Evolutionary conservation across 306 rosid genomes (phyloP).

Genomic region (Medicago lupulina): DNA sequence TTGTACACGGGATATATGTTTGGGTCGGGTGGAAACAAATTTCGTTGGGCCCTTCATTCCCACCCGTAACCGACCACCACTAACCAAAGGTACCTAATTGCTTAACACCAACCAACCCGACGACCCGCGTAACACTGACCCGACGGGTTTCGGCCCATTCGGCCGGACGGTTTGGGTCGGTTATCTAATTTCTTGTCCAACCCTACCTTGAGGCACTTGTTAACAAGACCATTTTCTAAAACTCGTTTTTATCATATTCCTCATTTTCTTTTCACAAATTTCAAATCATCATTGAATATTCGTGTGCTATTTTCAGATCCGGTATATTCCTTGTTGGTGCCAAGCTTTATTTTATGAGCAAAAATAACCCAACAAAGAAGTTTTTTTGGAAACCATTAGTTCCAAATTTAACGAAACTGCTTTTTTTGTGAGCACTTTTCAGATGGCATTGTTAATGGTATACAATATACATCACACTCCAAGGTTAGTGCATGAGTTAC

Average conservation of each 20-base stretch:
- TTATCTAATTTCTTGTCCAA: too few relatives aligned
- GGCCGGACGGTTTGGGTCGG: too few relatives aligned
- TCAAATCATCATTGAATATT: not conserved
- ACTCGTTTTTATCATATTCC: not conserved
- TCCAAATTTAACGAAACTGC: slow-evolving; percentile 14
- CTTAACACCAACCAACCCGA: too few relatives aligned
- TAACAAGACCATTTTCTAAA: too few relatives aligned
- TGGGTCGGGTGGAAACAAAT: too few relatives aligned
- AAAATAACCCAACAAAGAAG: not conserved
- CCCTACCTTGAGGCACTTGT: too few relatives aligned
- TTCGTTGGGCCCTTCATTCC: too few relatives aligned
- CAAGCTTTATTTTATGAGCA: not conserved
- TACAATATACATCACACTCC: not conserved
- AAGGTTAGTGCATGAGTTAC: not conserved
- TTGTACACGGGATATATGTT: too few relatives aligned
- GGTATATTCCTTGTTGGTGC: not conserved
- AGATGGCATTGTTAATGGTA: slow-evolving; percentile 10
- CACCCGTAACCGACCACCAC: too few relatives aligned
- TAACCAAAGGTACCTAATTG: too few relatives aligned
- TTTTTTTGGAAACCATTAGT: not conserved
- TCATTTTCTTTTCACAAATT: not conserved
- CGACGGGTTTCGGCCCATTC: too few relatives aligned
- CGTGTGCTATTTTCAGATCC: not conserved
- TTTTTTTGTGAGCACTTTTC: not conserved
- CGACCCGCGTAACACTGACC: too few relatives aligned